These are phyloP conservation scores for Blastomyces emzantsi DNA, from an alignment of 2,329 filamentous ascomycete species.

Conservation along the genomic window DNA sequence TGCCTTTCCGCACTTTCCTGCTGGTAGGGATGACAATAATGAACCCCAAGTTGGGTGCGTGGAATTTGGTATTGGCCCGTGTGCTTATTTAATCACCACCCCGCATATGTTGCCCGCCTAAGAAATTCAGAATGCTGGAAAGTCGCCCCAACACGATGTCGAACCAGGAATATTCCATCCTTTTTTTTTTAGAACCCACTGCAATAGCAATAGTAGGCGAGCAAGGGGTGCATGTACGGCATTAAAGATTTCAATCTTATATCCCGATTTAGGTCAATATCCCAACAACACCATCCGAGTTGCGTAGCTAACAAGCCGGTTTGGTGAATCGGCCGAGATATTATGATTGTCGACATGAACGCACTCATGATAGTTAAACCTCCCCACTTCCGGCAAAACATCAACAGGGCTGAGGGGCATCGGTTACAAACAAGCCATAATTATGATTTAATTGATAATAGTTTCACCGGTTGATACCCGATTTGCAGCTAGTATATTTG, in stretches of 20 bases:
- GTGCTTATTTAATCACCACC: neutral
- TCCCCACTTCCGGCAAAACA: neutral
- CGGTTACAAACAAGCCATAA: neutral
- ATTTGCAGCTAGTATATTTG: neutral
- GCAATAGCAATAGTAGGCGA: neutral
- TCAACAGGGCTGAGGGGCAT: neutral
- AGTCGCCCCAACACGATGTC: too few relatives aligned
- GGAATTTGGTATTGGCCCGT: neutral
- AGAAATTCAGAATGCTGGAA: too few relatives aligned
- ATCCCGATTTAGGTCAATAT: neutral
- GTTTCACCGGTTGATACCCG: neutral
- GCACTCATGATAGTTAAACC: neutral
- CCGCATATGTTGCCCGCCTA: too few relatives aligned
- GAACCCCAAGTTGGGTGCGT: neutral
- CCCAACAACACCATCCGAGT: too few relatives aligned
- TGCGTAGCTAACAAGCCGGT: too few relatives aligned
- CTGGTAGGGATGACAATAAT: neutral
- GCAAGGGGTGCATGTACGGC: too few relatives aligned
- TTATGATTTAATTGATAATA: neutral
- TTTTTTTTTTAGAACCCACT: neutral
- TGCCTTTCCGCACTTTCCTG: slow-evolving; percentile 1
- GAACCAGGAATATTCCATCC: too few relatives aligned
- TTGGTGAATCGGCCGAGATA: too few relatives aligned
- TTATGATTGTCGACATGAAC: too few relatives aligned
- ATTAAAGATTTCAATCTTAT: neutral